phyloP scores from a whole-genome alignment of 179 eudicot genomes.

The Vitellaria paradoxa region DNA sequence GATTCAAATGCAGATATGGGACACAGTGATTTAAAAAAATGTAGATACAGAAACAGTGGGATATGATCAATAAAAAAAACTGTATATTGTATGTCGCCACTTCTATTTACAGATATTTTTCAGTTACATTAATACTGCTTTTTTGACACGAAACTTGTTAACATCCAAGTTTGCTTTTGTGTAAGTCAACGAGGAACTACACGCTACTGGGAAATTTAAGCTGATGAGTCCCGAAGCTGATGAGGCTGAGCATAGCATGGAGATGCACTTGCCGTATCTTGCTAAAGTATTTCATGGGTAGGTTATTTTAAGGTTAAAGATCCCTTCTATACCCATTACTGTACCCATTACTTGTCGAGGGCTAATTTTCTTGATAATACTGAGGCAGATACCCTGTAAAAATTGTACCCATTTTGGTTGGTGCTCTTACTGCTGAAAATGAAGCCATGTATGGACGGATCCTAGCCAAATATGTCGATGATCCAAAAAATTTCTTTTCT shows the following conservation, averaged over 20 bases:
- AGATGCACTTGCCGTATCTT: conserved; percentile 99
- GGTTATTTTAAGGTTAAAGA: conserved; percentile 4
- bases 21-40: no score
- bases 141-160: neutral
- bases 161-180: neutral
- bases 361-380: conserved; percentile 21
- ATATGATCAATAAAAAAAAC: no score
- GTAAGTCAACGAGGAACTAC: conserved; percentile 76
- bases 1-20: no score
- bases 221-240: conserved; percentile 85
- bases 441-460: conserved; percentile 80
- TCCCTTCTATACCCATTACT: neutral
- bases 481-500: conserved; percentile 89
- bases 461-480: conserved; percentile 89
- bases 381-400: conserved; percentile 66
- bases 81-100: no score
- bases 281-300: conserved; percentile 97
- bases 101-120: neutral
- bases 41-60: no score
- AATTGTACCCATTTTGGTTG: conserved; percentile 93
- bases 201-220: conserved; percentile 84
- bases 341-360: neutral
- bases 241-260: conserved; percentile 99
- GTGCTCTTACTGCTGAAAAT: conserved; percentile 72
- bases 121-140: neutral